Evolutionary conservation across 2,329 filamentous ascomycete genomes (phyloP), one percentile per base, ranked within the genome.

Genomic region (Fusarium sp.): DNA sequence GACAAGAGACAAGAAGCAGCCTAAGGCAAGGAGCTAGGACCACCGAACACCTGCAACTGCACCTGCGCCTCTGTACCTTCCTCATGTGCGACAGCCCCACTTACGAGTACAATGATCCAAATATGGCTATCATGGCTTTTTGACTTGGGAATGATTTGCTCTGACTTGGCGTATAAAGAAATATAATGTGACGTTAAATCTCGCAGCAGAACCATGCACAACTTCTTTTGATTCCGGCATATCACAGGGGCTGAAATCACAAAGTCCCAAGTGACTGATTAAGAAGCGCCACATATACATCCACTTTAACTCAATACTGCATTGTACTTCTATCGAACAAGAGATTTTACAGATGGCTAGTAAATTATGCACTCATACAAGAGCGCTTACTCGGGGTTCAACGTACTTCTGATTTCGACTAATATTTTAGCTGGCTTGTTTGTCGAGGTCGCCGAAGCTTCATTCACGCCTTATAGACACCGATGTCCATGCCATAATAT

Each of bases 11-110:
- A 42, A 49, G 55, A 45, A 41, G 18, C 34, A 37, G 34, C 34
- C 34, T 37, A 37, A 37, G 34, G 63, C 27, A 62, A 34, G 56
- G 64, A 71, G 57, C 68, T 66, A 60, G 60, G 68, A 57, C 68
- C 68, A 72, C 40, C 32, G 21, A 32, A 55, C 42, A 32, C 41
- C 53, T 41, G 34, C 46, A 32, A 11, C n/a, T 59, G 40, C 40
- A 46, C 41, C 43, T 63, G 28, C 56, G 16, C 32, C 32, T 11
- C 32, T 37, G 32, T 37, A 37, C 27, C 32, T 47, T 46, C 43
- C 34, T 53, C 40, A 28, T 49, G 50, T 55, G 57, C 46, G 37
- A 42, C 60, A 25, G 11, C 20, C 59, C 61, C 62, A 65, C 61
- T 55, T 37, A 46, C 47, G 30, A 66, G 42, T 12, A 49, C 46